These are phyloP conservation scores for Cubamyces lactineus DNA, from an alignment of 768 basidiomycete genomes.

Conservation along the genomic window DNA sequence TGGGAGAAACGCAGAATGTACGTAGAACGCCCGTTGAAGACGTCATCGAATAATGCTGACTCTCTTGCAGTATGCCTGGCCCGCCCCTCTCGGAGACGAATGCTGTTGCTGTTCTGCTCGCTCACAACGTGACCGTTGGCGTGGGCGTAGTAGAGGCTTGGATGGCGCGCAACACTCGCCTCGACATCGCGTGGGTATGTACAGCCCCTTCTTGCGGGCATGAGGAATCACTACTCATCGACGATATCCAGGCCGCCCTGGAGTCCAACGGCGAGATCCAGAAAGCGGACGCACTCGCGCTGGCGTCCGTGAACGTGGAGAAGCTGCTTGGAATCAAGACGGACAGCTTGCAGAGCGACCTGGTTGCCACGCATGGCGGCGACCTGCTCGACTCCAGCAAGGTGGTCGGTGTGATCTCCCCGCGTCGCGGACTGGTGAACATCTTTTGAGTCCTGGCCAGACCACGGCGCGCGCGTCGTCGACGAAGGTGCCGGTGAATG, in stretches of 20 bases:
- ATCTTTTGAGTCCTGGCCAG: conserved; percentile 8
- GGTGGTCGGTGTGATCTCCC: conserved; percentile 40
- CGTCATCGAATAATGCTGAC: background rate
- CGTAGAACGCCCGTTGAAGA: conserved; percentile 24
- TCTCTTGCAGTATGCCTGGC: conserved; percentile 56
- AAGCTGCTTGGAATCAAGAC: conserved; percentile 38
- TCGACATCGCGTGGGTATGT: conserved; percentile 81
- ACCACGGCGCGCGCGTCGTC: too few species aligned
- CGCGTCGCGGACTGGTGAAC: conserved; percentile 27
- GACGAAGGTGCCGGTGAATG: background rate
- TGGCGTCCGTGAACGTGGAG: conserved; percentile 46
- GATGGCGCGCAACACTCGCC: conserved; percentile 75
- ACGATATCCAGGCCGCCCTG: conserved; percentile 40
- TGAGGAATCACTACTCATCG: conserved; percentile 16
- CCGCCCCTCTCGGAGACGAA: conserved; percentile 68
- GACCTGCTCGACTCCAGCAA: conserved; percentile 43
- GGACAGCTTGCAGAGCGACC: conserved; percentile 23
- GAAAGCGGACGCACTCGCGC: conserved; percentile 41
- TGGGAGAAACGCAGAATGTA: conserved; percentile 76
- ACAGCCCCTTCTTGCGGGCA: background rate
- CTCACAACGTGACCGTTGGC: conserved; percentile 71
- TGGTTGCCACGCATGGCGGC: conserved; percentile 37
- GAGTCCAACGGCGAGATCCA: conserved; percentile 44
- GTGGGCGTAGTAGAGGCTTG: conserved; percentile 70
- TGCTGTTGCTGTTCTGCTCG: conserved; percentile 59